phyloP scores from a whole-genome alignment of 768 basidiomycete species.

The Agrocybe praecox region DNA sequence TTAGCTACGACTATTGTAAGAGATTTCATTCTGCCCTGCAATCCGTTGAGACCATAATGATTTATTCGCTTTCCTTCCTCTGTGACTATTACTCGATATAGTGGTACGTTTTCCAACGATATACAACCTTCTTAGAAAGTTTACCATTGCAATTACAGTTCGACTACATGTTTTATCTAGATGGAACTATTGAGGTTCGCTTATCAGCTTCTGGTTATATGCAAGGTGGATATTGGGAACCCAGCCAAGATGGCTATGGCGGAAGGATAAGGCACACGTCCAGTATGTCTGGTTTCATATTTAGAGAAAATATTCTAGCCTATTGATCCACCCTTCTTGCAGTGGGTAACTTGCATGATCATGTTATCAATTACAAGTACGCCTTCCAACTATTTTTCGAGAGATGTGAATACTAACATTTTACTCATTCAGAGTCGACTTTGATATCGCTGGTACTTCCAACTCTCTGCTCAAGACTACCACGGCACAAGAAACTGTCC shows the following conservation, averaged over 20 bases:
- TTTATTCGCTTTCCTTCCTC: too few relatives aligned
- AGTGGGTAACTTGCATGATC: constrained; percentile 73
- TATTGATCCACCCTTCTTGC: background rate
- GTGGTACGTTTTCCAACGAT: too few relatives aligned
- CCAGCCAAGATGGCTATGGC: constrained; percentile 52
- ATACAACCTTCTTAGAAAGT: too few relatives aligned
- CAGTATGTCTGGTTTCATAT: constrained; percentile 37
- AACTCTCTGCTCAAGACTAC: constrained; percentile 59
- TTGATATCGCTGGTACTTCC: constrained; percentile 60
- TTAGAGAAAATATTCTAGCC: background rate
- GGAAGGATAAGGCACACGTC: constrained; percentile 54
- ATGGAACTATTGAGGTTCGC: constrained; percentile 70
- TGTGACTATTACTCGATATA: too few relatives aligned
- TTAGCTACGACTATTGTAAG: constrained; percentile 60
- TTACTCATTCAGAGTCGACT: constrained; percentile 48
- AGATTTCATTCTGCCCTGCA: too few relatives aligned
- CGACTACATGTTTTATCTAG: constrained; percentile 67
- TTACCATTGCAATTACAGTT: too few relatives aligned
- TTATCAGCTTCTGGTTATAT: constrained; percentile 71
- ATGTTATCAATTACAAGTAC: constrained; percentile 67
- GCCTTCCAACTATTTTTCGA: background rate
- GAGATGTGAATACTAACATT: background rate
- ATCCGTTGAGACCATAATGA: too few relatives aligned
- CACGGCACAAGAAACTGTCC: constrained; percentile 49
- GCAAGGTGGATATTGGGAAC: constrained; percentile 63